A percentile compares a stretch with the other conserved stretches of the same genome.
phyloP scores from a whole-genome alignment of 495 filamentous ascomycete species.

The Pseudevernia furfuracea region DNA sequence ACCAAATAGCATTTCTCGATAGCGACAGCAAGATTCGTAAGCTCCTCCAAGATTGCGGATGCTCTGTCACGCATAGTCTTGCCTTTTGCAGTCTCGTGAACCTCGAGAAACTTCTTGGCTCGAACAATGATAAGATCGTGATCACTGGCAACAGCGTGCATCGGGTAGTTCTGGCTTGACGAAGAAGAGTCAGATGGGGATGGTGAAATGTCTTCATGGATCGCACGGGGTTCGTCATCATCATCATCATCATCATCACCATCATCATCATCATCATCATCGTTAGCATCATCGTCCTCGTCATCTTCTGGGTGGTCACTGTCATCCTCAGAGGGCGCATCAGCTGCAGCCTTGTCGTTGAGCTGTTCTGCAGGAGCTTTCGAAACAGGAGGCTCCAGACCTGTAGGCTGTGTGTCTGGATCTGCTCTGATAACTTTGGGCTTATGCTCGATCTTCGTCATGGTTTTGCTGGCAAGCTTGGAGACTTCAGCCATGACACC shows the following conservation, averaged over 20 bases:
- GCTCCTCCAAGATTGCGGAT: constrained; percentile 58
- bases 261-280: constrained; percentile 45
- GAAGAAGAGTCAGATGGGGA: constrained; percentile 58
- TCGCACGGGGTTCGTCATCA: constrained; percentile 51
- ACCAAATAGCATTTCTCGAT: constrained; percentile 61
- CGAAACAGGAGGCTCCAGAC: not conserved
- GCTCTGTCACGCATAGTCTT: constrained; percentile 71
- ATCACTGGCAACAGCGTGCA: constrained; percentile 47
- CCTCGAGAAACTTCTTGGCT: constrained; percentile 74
- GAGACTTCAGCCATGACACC: constrained; percentile 88
- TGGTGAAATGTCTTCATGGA: constrained; percentile 55
- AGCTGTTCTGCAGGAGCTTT: not conserved
- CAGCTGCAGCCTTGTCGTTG: constrained; percentile 10
- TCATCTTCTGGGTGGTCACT: constrained; percentile 46
- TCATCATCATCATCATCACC: constrained; percentile 51
- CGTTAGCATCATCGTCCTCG: constrained; percentile 35
- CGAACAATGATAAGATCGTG: constrained; percentile 65
- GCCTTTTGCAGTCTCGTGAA: constrained; percentile 67
- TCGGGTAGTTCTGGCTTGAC: constrained; percentile 37
- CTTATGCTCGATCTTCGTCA: constrained; percentile 35
- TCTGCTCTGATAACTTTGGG: constrained; percentile 14
- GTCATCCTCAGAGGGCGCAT: constrained; percentile 23
- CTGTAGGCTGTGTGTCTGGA: constrained; percentile 15
- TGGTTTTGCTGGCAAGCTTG: constrained; percentile 56
- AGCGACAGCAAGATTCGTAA: constrained; percentile 62